Evolutionary conservation across 1,284 basidiomycete genomes (phyloP).

Genomic region (Melampsora larici-populina): DNA sequence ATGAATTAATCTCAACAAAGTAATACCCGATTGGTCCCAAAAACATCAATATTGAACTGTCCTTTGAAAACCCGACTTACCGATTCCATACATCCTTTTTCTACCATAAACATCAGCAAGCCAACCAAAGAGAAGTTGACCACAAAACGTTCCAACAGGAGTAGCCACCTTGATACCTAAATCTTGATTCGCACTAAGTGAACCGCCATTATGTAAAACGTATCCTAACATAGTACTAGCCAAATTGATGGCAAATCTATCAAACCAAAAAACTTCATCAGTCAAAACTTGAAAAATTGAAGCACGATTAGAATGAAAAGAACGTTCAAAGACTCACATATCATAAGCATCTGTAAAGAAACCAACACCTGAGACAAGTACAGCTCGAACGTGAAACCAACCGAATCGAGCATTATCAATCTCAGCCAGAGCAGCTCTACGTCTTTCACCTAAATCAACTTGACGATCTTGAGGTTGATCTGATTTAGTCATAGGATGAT

Average conservation of each 20-base stretch:
- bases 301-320: neutral
- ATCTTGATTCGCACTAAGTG: conserved; percentile 63
- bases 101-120: conserved; percentile 68
- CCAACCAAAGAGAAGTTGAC: conserved; percentile 67
- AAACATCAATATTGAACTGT: conserved; percentile 49
- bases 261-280: neutral
- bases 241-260: conserved; percentile 68
- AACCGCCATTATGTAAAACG: conserved; percentile 64
- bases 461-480: neutral
- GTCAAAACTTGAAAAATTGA: neutral
- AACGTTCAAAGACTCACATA: conserved; percentile 48
- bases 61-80: conserved; percentile 32
- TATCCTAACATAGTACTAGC: conserved; percentile 73
- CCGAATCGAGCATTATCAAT: conserved; percentile 65
- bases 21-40: conserved; percentile 53
- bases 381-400: conserved; percentile 66
- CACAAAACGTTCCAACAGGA: conserved; percentile 57
- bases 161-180: conserved; percentile 68
- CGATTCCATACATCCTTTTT: conserved; percentile 68
- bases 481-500: neutral
- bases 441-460: conserved; percentile 53
- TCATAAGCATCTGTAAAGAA: conserved; percentile 78
- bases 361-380: conserved; percentile 69
- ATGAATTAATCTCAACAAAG: conserved; percentile 27
- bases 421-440: conserved; percentile 69